Base-by-base conservation (phyloP, 2,329 filamentous ascomycete species). In the Colletotrichum tanaceti region DNA sequence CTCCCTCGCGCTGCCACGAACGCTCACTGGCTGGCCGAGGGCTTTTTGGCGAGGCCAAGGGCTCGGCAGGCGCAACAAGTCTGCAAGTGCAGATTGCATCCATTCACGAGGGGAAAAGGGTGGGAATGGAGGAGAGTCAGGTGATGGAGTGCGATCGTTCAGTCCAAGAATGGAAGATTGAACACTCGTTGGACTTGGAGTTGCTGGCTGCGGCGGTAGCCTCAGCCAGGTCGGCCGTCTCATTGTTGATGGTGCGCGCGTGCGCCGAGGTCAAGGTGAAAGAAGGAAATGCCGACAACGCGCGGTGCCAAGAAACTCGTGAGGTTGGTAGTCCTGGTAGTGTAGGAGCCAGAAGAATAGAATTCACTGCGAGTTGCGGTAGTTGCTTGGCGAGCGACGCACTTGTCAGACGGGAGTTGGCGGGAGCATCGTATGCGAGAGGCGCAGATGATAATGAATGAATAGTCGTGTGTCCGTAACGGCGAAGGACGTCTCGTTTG, bases 41-140 rank as follows among this genome's bases (percentile, higher is more conserved):
- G 43, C 47, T 55, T 68, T 54, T 68, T 11, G 54, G 22, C 3
- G 28, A 32, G 54, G 65, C 65, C 65, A 68, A 65, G 65, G 61
- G 61, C 65, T 68, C 60, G 65, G 65, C 65, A 55, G 41, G 47
- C 61, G 54, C 41, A 53, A 38, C 54, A 55, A 55, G 39, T 49
- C 32, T 68, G 61, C 65, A 59, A 44, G 18, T 47, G 54, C 62
- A 68, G 47, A 59, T 68, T 64, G 41, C 28, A 47, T 47, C 32
- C 18, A 24, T 38, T 59, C 61, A n/a, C n/a, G 20, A n/a, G 24
- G 60, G 32, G 18, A 2, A n/a, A 11, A n/a, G n/a, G 41, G 18
- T 47, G 53, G 39, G 28, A n/a, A 28, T 53, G 22, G 7, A 3
- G 4, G 35, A 38, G 16, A 4, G 24, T 6, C 38, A 55, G 20